Evolutionary conservation across 225 moss, liverwort and hornwort species (phyloP).

Genomic region (Anthoceros angustus): DNA sequence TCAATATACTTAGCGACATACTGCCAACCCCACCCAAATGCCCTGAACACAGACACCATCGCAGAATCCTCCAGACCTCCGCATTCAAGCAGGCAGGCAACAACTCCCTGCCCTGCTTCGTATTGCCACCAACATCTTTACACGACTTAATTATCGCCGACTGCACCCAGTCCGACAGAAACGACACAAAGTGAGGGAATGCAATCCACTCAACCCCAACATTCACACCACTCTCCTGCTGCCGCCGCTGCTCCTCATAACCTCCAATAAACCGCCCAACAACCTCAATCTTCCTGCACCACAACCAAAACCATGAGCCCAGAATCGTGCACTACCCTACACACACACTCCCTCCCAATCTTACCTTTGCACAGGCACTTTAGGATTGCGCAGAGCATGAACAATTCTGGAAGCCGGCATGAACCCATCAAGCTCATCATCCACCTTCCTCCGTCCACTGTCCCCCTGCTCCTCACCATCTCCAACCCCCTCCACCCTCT

Average conservation of each 20-base stretch:
- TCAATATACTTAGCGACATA: constrained; percentile 59
- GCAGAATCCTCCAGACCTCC: constrained; percentile 61
- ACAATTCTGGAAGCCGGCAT: constrained; percentile 43
- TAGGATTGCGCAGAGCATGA: constrained; percentile 50
- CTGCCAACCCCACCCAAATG: constrained; percentile 39
- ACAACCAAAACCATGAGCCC: neutral
- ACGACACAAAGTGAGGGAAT: constrained; percentile 54
- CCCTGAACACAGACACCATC: constrained; percentile 52
- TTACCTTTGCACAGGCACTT: constrained; percentile 26
- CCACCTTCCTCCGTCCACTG: neutral
- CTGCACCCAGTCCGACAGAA: constrained; percentile 85
- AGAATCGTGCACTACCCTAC: neutral
- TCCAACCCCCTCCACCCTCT: neutral
- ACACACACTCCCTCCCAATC: constrained; percentile 5
- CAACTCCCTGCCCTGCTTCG: constrained; percentile 4
- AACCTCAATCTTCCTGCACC: constrained; percentile 57
- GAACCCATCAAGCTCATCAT: neutral
- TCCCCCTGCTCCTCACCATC: neutral
- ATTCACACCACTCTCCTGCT: constrained; percentile 5
- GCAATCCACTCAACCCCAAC: constrained; percentile 24
- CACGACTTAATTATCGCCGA: constrained; percentile 49
- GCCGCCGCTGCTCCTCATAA: constrained; percentile 12
- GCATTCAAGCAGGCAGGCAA: constrained; percentile 45
- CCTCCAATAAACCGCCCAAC: constrained; percentile 34
- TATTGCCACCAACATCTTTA: constrained; percentile 24